Conservation (phyloP, 192 early-diverging fungal genomes). For the Coemansia sp. region DNA sequence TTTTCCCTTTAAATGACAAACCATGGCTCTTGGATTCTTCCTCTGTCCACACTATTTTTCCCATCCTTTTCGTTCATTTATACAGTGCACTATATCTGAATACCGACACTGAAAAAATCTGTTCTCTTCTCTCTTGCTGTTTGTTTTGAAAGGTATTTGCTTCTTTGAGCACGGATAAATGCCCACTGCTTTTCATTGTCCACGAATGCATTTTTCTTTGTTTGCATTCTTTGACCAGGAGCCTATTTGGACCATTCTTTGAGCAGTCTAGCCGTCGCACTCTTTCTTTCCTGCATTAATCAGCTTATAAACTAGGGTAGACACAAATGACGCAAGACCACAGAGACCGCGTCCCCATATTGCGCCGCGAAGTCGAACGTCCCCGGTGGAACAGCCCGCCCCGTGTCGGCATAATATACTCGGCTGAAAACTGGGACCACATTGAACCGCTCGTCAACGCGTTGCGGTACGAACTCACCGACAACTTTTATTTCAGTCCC, state of each 20-base stretch:
- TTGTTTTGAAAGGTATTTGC: background rate
- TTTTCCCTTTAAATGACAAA: background rate
- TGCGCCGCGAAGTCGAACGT: slow-evolving; percentile 24
- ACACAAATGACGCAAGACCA: background rate
- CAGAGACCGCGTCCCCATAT: slow-evolving; percentile 8
- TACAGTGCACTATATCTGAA: background rate
- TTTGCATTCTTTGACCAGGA: background rate
- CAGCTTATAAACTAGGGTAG: background rate
- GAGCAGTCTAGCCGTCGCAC: background rate
- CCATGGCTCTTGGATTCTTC: background rate
- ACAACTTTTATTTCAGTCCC: slow-evolving; percentile 27
- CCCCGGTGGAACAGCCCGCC: slow-evolving; percentile 18
- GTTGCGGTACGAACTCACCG: slow-evolving; percentile 40
- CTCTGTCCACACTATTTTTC: background rate
- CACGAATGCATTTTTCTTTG: background rate
- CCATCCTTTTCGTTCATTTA: background rate
- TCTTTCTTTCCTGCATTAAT: too few relatives aligned
- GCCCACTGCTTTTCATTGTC: background rate
- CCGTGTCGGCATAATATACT: slow-evolving; percentile 30
- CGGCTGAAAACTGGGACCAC: slow-evolving; percentile 37
- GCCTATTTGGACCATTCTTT: background rate
- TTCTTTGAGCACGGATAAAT: background rate
- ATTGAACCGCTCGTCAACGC: slow-evolving; percentile 39
- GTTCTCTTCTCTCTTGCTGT: background rate
- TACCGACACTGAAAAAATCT: background rate